Percentiles rank a stretch among this genome's conserved stretches.
phyloP scores from a whole-genome alignment of 2,329 filamentous ascomycete genomes.

The Colletotrichum plurivorum region DNA sequence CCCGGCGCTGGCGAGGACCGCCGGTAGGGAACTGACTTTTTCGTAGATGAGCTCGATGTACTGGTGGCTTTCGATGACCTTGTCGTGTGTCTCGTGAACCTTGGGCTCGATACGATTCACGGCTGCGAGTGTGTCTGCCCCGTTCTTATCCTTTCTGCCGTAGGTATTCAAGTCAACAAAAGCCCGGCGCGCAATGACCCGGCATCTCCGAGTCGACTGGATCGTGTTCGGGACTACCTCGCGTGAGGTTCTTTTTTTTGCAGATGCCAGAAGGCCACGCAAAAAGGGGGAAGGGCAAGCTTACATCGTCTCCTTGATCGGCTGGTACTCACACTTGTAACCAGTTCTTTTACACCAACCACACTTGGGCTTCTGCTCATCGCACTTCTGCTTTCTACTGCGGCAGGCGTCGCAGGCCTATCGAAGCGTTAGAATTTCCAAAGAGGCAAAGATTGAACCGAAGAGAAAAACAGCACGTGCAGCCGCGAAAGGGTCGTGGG shows the following conservation, averaged over 20 bases:
- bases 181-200: background rate
- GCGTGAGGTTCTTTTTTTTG: too few relatives aligned
- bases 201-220: too few relatives aligned
- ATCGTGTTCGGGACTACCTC: too few relatives aligned
- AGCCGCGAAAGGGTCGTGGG: too few relatives aligned
- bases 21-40: background rate
- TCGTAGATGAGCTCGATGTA: background rate
- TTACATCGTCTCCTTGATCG: conserved; percentile 75
- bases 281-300: conserved; percentile 44
- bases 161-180: conserved; percentile 3
- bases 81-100: conserved; percentile 57
- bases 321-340: conserved; percentile 68
- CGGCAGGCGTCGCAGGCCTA: conserved; percentile 73
- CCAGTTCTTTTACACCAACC: conserved; percentile 62
- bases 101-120: conserved; percentile 69
- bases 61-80: background rate
- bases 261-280: background rate
- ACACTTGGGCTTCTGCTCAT: conserved; percentile 74
- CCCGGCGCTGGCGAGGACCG: background rate
- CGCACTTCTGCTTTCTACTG: conserved; percentile 74
- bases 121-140: conserved; percentile 72
- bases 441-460: background rate
- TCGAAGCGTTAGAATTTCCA: conserved; percentile 1
- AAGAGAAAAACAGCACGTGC: too few relatives aligned
- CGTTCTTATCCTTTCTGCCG: conserved; percentile 72